Evolutionary conservation across 2,329 filamentous ascomycete species (phyloP), one percentile per base, ranked within the genome.

Genomic region (Microdochium paspali): DNA sequence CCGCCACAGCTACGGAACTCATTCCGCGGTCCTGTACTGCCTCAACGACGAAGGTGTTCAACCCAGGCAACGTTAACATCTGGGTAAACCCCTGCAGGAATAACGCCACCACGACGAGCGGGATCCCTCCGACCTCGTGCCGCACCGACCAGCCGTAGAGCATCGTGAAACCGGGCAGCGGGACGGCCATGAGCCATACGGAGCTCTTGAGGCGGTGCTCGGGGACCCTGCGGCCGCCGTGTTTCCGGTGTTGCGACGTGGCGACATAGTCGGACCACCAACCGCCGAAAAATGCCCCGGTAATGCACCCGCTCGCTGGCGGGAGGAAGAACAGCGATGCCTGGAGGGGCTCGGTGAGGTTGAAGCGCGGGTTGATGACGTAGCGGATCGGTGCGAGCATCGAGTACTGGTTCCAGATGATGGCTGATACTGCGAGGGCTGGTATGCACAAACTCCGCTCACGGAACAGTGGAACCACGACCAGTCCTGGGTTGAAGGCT

Each of bases 391-490:
- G 76, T 0, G 78, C 82, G 2, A 81, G 66, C 1, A 82, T 68
- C 1, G 69, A 73, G 61, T 84, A 84, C 18, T 40, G 35, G 61
- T 86, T 87, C 80, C 81, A 87, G 13, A 87, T 76, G 1, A 87
- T 68, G 18, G 74, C 70, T 2, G 73, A 77, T 12, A 75, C 75
- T 1, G 80, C 79, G 2, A 84, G 56, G 1, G 74, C 78, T 20
- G 71, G 70, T 51, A 79, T 66, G 35, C 83, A 66, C 1, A 87
- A 69, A 53, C 86, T 86, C 0, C 82, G 82, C 54, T 85, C 85
- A 1, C 70, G 66, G 61, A 80, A 81, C 15, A 85, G 67, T 18
- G 69, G 63, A 3, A 81, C 50, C 15, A 82, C 72, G 12, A 80
- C 73, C 51, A 74, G 60, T 0, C 35, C 35, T 12, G 82, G 82